Evolutionary conservation across 345 rosid species (phyloP).

Genomic region (Linum usitatissimum): DNA sequence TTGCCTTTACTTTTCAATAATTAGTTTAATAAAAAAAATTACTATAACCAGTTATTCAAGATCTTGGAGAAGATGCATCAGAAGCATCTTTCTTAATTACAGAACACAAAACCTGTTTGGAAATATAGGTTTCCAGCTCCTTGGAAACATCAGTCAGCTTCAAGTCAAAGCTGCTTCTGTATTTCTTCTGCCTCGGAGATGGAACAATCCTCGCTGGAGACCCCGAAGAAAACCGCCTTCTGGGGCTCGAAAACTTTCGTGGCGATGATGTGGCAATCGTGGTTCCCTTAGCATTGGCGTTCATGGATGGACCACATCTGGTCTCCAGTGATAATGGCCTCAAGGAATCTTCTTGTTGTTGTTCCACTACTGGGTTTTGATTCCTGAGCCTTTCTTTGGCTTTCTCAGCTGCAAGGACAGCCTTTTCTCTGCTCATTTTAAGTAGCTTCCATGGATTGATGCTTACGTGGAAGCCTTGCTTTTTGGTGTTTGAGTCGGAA

Average conservation of each 20-base stretch:
- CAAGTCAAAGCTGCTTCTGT: slow-evolving; percentile 71
- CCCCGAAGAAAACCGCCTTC: slow-evolving; percentile 67
- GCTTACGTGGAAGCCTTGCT: slow-evolving; percentile 61
- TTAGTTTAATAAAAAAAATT: slow-evolving; percentile 1
- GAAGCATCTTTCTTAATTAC: slow-evolving; percentile 56
- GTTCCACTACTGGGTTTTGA: slow-evolving; percentile 29
- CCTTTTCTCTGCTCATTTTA: slow-evolving; percentile 71
- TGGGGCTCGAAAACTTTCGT: slow-evolving; percentile 65
- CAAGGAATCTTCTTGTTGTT: slow-evolving; percentile 41
- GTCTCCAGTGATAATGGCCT: slow-evolving; percentile 79
- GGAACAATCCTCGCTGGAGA: slow-evolving; percentile 35
- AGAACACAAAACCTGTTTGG: slow-evolving; percentile 77
- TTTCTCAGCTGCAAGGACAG: slow-evolving; percentile 80
- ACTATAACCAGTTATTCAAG: background rate
- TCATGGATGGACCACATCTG: slow-evolving; percentile 51
- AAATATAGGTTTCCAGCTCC: slow-evolving; percentile 82
- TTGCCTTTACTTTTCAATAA: slow-evolving; percentile 36
- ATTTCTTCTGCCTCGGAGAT: slow-evolving; percentile 57
- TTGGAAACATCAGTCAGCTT: slow-evolving; percentile 78
- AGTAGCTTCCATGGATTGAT: slow-evolving; percentile 86
- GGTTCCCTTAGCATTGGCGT: slow-evolving; percentile 36
- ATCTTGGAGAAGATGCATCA: slow-evolving; percentile 67
- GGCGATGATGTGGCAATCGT: slow-evolving; percentile 51
- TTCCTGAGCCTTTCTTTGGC: slow-evolving; percentile 69
- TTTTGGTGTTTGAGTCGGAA: slow-evolving; percentile 32